These are phyloP conservation scores for Alternaria ethzedia DNA, from an alignment of 2,329 filamentous ascomycete genomes.

Conservation along the genomic window DNA sequence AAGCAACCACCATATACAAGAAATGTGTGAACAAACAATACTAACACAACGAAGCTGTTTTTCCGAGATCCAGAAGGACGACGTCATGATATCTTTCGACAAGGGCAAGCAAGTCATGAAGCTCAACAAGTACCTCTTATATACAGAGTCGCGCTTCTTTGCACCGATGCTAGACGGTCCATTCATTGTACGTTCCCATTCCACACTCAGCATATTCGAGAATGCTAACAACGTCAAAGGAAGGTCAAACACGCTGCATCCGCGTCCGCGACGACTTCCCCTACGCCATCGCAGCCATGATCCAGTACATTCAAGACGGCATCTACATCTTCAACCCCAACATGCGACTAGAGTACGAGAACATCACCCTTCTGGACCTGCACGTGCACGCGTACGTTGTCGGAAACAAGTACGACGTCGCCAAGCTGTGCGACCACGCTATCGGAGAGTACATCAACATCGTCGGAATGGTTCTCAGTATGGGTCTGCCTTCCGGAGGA, in stretches of 20 bases:
- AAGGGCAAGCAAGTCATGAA: constrained; percentile 22
- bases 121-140: constrained; percentile 21
- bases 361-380: constrained; percentile 30
- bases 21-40: neutral
- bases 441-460: constrained; percentile 19
- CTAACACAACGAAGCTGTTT: constrained; percentile 14
- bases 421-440: constrained; percentile 14
- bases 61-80: constrained; percentile 12
- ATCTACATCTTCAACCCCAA: constrained; percentile 24
- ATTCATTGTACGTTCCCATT: constrained; percentile 5
- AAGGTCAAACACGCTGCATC: constrained; percentile 14
- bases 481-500: neutral
- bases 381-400: constrained; percentile 35
- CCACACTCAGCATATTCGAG: neutral
- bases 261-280: constrained; percentile 32
- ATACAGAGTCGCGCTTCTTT: constrained; percentile 24
- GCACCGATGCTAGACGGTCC: constrained; percentile 15
- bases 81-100: constrained; percentile 25
- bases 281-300: constrained; percentile 23
- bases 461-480: constrained; percentile 11
- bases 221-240: neutral
- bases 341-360: constrained; percentile 11
- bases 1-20: neutral
- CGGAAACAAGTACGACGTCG: constrained; percentile 28
- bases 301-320: constrained; percentile 26